Conservation (phyloP, 805 yeast species). For the Teunomyces tritomae region DNA sequence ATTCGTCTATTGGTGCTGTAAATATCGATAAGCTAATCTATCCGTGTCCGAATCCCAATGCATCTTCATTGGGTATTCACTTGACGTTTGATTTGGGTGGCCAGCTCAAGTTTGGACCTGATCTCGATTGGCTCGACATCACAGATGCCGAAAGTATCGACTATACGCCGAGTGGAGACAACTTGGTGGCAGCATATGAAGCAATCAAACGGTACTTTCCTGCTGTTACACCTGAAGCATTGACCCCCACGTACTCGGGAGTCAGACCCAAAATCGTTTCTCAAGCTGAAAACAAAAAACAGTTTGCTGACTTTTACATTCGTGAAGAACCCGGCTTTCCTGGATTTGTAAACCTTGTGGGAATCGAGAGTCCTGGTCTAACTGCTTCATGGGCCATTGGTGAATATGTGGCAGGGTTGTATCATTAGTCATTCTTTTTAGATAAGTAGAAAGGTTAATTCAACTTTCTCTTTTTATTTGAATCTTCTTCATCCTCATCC, state of each 20-base stretch:
- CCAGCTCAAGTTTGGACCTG: slow-evolving; percentile 82
- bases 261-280: slow-evolving; percentile 75
- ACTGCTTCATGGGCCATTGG: slow-evolving; percentile 84
- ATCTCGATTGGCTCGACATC: slow-evolving; percentile 70
- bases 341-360: slow-evolving; percentile 77
- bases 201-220: slow-evolving; percentile 68
- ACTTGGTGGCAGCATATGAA: slow-evolving; percentile 52
- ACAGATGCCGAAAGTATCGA: slow-evolving; percentile 34
- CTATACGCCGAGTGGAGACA: slow-evolving; percentile 46
- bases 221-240: slow-evolving; percentile 44
- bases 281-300: slow-evolving; percentile 32
- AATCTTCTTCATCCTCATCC: slow-evolving; percentile 15
- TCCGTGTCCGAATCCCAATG: slow-evolving; percentile 69
- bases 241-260: slow-evolving; percentile 73
- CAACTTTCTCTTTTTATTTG: slow-evolving; percentile 17
- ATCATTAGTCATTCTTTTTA: slow-evolving; percentile 12
- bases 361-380: slow-evolving; percentile 89
- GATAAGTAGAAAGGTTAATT: neutral
- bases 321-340: slow-evolving; percentile 66
- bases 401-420: slow-evolving; percentile 53
- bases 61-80: slow-evolving; percentile 84
- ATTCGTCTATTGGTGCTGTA: slow-evolving; percentile 34
- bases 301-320: slow-evolving; percentile 72
- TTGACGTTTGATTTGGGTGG: slow-evolving; percentile 82
- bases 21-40: slow-evolving; percentile 48